Conservation (phyloP, 2,329 filamentous ascomycete species). For the Epicoccum nigrum region DNA sequence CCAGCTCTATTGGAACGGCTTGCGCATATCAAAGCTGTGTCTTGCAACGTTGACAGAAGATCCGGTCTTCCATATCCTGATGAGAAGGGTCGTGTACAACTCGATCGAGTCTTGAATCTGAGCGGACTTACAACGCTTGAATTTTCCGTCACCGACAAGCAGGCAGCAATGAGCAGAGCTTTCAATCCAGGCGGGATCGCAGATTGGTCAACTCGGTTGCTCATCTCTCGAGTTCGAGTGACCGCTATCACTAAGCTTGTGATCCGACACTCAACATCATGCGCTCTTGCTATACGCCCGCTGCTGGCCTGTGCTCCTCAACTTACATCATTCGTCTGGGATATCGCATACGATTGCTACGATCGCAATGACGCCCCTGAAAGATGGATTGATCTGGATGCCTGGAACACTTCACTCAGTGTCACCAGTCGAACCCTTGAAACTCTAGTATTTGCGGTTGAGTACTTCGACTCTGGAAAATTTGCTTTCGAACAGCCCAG, state of each 20-base stretch:
- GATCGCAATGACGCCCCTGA: conserved; percentile 2
- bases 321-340: conserved; percentile 31
- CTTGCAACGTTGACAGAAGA: conserved; percentile 28
- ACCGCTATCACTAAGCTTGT: conserved; percentile 30
- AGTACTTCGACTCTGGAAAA: conserved; percentile 26
- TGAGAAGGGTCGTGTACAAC: not conserved
- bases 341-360: conserved; percentile 28
- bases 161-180: not conserved
- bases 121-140: conserved; percentile 23
- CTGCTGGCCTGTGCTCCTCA: conserved; percentile 26
- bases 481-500: conserved; percentile 32
- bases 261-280: conserved; percentile 24
- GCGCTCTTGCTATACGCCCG: conserved; percentile 4
- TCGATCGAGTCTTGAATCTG: conserved; percentile 26
- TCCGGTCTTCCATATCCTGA: conserved; percentile 20
- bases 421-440: conserved; percentile 20
- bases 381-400: conserved; percentile 22
- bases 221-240: conserved; percentile 5
- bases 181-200: not conserved
- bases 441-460: conserved; percentile 28
- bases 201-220: not conserved
- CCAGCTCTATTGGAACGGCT: conserved; percentile 19
- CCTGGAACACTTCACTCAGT: conserved; percentile 25
- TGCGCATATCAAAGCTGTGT: conserved; percentile 23
- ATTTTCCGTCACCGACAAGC: conserved; percentile 16